Percentiles rank a stretch among this genome's conserved stretches.
These are phyloP conservation scores for Carex littledalei DNA, from an alignment of 176 grass and related monocot genomes.

Conservation along the genomic window DNA sequence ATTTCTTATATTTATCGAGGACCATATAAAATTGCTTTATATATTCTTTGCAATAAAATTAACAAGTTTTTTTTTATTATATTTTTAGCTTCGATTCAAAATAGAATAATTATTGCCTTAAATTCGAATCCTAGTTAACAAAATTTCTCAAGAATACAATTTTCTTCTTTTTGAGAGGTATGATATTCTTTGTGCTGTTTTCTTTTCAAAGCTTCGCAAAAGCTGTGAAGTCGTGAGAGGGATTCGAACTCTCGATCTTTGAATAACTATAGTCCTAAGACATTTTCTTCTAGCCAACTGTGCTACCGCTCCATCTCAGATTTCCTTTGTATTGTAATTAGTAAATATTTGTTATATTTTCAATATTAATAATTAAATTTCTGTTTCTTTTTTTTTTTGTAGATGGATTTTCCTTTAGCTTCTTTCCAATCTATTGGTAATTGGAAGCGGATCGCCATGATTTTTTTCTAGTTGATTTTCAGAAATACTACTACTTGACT, in stretches of 20 bases:
- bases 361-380: neutral
- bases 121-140: neutral
- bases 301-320: no score
- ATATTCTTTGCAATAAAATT: no score
- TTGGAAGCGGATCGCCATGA: neutral
- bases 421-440: neutral
- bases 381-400: neutral
- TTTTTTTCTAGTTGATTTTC: neutral
- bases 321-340: neutral
- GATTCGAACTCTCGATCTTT: no score
- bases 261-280: no score
- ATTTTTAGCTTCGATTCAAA: neutral
- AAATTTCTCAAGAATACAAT: neutral
- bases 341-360: neutral
- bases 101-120: neutral
- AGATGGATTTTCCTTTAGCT: neutral
- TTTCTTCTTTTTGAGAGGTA: neutral
- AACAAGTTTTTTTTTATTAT: neutral
- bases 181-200: neutral
- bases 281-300: no score
- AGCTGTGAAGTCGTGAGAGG: no score
- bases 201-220: no score
- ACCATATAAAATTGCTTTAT: neutral
- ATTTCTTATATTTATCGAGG: neutral
- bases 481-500: neutral